Conservation (phyloP, 2,329 filamentous ascomycete genomes). For the Didymella exigua region DNA sequence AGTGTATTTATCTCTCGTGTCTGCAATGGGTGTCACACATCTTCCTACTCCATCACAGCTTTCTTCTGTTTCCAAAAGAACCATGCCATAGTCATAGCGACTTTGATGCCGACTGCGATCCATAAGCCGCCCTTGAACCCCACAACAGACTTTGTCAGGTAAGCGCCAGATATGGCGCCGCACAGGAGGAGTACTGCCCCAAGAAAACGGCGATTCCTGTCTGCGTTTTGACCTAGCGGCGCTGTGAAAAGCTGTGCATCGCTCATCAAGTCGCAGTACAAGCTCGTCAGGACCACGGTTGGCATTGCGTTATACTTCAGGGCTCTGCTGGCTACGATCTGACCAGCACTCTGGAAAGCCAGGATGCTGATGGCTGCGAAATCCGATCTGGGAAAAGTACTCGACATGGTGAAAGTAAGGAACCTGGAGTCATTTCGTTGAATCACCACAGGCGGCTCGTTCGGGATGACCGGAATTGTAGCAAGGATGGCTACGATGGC, state of each 20-base stretch:
- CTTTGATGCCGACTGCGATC: constrained; percentile 18
- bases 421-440: constrained; percentile 48
- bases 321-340: constrained; percentile 58
- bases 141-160: constrained; percentile 51
- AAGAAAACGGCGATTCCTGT: constrained; percentile 56
- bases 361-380: constrained; percentile 51
- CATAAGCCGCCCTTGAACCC: constrained; percentile 21
- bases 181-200: constrained; percentile 55
- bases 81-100: constrained; percentile 10
- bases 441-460: constrained; percentile 28
- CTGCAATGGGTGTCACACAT: background rate
- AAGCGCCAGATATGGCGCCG: constrained; percentile 57
- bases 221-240: constrained; percentile 51
- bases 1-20: background rate
- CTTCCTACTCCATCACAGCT: background rate
- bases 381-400: constrained; percentile 43
- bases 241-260: constrained; percentile 56
- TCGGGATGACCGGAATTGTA: constrained; percentile 49
- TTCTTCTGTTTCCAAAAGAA: constrained; percentile 16
- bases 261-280: constrained; percentile 60
- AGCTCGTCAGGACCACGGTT: constrained; percentile 61
- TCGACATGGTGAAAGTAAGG: constrained; percentile 42
- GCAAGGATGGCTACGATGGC: constrained; percentile 58
- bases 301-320: constrained; percentile 62
- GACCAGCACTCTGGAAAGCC: constrained; percentile 61